Evolutionary conservation across 257 asterid genomes (phyloP), one percentile per base, ranked within the genome.

Genomic region (Gentiana macrophylla): DNA sequence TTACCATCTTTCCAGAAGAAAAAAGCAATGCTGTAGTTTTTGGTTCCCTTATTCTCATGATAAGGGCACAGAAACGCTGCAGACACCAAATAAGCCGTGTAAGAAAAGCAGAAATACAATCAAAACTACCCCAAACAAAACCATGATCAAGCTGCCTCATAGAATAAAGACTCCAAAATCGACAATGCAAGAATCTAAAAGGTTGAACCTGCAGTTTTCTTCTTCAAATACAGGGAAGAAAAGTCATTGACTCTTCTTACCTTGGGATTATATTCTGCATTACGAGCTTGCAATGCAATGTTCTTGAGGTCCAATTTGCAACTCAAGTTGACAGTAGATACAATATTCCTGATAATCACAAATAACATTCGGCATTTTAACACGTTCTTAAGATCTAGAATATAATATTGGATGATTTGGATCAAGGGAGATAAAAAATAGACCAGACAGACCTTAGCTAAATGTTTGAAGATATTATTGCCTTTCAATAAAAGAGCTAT

Each of bases 251-350:
- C 44, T 2, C 50, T 37, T 2, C 50, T 37, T 67, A 83, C 97
- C 95, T 89, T 89, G 32, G 94, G 94, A 70, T 89, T 89, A 65
- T 89, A 89, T 63, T 89, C 97, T 44, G 95, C 95, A 78, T 86
- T 89, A 13, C 95, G 80, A 46, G 97, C 97, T 59, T 83, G 95
- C 71, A 86, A 74, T 55, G 97, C 97, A 64, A 89, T 83, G 15
- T 92, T 80, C 74, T 89, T 89, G 47, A 89, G 93, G 72, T 86
- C 97, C 80, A 89, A 69, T 64, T 89, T 89, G 83, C 94, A 81
- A 66, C 79, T 92, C 82, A 89, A 69, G 63, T 89, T 86, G 72
- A 86, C 97, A 0, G 97, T 89, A 33, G 97, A 89, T 37, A 89
- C 97, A 64, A 89, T 83, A 64, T 89, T 85, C 89, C 95, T 85